phyloP scores from a whole-genome alignment of 441 rosid species.

The Hypseocharis bilobata region DNA sequence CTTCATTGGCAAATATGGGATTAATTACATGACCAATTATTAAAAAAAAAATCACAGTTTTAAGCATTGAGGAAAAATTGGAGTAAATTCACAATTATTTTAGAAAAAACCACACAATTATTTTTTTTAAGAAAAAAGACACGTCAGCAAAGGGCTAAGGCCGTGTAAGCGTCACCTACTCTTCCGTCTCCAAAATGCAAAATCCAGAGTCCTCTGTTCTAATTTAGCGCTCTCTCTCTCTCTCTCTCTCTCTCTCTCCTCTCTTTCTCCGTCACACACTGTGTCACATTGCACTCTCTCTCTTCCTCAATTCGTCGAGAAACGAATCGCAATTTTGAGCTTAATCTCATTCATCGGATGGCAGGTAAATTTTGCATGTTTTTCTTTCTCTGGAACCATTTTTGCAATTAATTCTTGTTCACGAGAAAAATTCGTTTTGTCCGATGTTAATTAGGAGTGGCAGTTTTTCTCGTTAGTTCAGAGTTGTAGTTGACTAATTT shows the following conservation, averaged over 20 bases:
- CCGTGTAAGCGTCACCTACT: constrained; percentile 2
- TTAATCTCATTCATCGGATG: neutral
- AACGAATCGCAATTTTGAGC: neutral
- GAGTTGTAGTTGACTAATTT: neutral
- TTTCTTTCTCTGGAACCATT: neutral
- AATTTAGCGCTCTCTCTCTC: neutral
- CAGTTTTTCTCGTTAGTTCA: neutral
- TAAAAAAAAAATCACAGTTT: too few relatives aligned
- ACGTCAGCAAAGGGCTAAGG: neutral
- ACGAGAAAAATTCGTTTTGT: neutral
- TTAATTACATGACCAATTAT: too few relatives aligned
- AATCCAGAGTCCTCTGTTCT: constrained; percentile 1
- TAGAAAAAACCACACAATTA: too few relatives aligned
- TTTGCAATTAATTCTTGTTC: neutral
- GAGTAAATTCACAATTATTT: too few relatives aligned
- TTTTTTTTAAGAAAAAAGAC: too few relatives aligned
- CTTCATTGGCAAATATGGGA: too few relatives aligned
- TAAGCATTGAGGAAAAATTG: too few relatives aligned
- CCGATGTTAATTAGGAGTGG: neutral
- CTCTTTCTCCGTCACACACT: constrained; percentile 11
- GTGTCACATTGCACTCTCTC: neutral
- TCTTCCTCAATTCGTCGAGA: neutral
- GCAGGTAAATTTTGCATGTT: neutral
- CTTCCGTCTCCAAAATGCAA: constrained; percentile 3
- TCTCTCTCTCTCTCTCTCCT: constrained; percentile 7